Base-by-base conservation (phyloP, 805 yeast genomes). In the Lachancea thermotolerans region DNA sequence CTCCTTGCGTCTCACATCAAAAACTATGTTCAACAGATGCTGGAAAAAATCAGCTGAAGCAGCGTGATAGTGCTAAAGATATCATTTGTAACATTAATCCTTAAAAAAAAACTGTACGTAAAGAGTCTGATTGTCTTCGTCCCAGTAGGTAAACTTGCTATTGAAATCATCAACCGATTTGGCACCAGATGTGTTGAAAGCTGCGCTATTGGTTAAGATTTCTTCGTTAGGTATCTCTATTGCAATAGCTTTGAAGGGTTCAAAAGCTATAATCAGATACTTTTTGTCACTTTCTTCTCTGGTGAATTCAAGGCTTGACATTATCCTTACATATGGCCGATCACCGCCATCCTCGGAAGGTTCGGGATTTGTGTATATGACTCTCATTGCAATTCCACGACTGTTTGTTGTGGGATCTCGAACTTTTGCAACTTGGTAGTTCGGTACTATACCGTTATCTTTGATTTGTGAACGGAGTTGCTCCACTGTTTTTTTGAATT, bases 211-310 rank as follows among this genome's bases (percentile, higher is more conserved):
- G 16, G 69, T 64, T 49, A 74, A 79, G 16, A 79, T 68, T 18
- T 79, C 77, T 16, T 58, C 69, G 32, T 54, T 49, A 1, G 95
- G 95, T 10, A 93, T 71, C 47, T 86, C 81, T 46, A 91, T 69
- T 1, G 83, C 85, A 9, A 88, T 70, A 47, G 82, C 87, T 49
- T 88, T 91, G 62, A 87, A 93, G 1, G 97, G 97, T 60, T 88
- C 96, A 2, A 83, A 93, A n/a, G 89, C 81, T 0, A 90, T 66
- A 10, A 90, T 80, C 51, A 93, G 55, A 59, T 81, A 90, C 64
- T 70, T 67, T 34, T 68, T 64, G 41, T 70, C 67, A 1, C 71
- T 69, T 29, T 73, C 68, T 42, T 77, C 78, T 4, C 71, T 66
- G 7, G 68, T 60, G 43, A 81, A 80, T 55, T 93, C 98, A 56